Evolutionary conservation across 768 basidiomycete species (phyloP), one percentile per base, ranked within the genome.

Genomic region (Calocybe cyanea): DNA sequence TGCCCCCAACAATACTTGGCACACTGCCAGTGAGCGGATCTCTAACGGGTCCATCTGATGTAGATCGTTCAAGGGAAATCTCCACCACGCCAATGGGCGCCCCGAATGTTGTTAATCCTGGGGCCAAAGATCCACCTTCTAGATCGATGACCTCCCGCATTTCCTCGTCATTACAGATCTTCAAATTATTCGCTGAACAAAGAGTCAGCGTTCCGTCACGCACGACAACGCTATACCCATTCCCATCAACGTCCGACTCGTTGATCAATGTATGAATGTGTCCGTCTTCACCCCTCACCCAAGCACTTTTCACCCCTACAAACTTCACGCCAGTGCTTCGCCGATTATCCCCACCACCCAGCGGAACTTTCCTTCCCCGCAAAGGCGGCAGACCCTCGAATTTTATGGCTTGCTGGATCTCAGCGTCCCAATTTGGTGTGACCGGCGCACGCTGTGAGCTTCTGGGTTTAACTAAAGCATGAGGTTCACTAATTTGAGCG

Each of bases 381-480:
- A 92, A 66, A 11, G 87, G 85, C 0, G 88, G 87, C 9, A 90
- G 65, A 1, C 90, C 90, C 2, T 78, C 77, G 50, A 76, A 80
- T 44, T 77, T 56, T 10, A 91, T 56, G 6, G 82, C 72, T 8
- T 74, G 71, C 41, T 65, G 57, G 1, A 79, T 75, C 60, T 90
- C 89, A 21, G 70, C 61, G 25, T 81, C 76, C 58, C 76, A 91
- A 48, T 77, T 67, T 0, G 86, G 86, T 1, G 67, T 67, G 14
- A 58, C 45, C 2, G 87, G 84, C 0, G 72, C 64, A 11, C 63
- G 41, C 52, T 89, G 86, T 39, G 76, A 69, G 1, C 59, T 54
- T 0, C 54, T 48, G 0, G 77, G 73, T 58, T 87, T 87, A 4
- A 50, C 42, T 1, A 67, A 41, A 1, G 61, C 49, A 30, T 65